Evolutionary conservation across 345 rosid genomes (phyloP), one percentile per base, ranked within the genome.

Genomic region (Streptanthus diversifolius): DNA sequence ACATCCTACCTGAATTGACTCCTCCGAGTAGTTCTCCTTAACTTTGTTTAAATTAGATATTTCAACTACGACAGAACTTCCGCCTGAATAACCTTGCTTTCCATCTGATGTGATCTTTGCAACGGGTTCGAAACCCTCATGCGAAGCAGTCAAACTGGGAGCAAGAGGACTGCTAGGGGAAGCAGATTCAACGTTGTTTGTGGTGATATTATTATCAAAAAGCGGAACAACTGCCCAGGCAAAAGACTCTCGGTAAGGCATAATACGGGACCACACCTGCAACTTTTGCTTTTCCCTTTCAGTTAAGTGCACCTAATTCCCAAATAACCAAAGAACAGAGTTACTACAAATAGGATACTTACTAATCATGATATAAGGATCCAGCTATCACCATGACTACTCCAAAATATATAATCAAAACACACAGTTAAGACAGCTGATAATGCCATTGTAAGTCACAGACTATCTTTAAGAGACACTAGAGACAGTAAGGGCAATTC

Each of bases 121-220:
- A 73, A 73, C 73, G 70, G 96, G 89, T 78, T 95, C 98, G 79
- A 83, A 83, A 52, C 88, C 90, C 27, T 95, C 96, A 55, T 90
- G 96, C 62, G 93, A 86, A 84, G 90, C 93, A 70, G 95, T 89
- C 82, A 88, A 80, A 76, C 95, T 88, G 67, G 90, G 82, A 75
- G 96, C 86, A 74, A 95, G 96, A 63, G 97, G 97, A 79, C 97
- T 95, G 80, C 99, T 91, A 55, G 97, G 99, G 59, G 99, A 95
- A 84, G 95, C 86, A 80, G 95, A 80, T 44, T 93, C 99, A 66
- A 88, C 92, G 63, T 86, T 83, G 75, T 88, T 83, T 58, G 85
- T 82, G 77, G 84, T 86, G 66, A 83, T 78, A 82, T 70, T 89
- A 82, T 85, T 93, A 80, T 95, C 99, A 85, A 95, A 91, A 73